A percentile compares a stretch with the other conserved stretches of the same genome.
Evolutionary conservation across 2,329 filamentous ascomycete genomes (phyloP).

Genomic region (Piedraia hortae): DNA sequence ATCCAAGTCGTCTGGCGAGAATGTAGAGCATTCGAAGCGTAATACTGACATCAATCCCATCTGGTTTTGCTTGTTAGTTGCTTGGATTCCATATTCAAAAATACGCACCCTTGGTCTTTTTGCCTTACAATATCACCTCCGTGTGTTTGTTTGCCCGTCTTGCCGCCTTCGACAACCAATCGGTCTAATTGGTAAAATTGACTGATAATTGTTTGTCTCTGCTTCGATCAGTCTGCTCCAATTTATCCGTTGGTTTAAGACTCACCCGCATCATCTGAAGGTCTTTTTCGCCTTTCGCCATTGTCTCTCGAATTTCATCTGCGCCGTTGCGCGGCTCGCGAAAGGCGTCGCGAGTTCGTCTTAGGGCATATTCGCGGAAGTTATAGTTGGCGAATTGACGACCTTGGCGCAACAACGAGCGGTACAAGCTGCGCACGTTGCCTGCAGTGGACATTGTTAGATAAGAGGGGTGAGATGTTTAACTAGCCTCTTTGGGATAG

Average conservation of each 20-base stretch:
- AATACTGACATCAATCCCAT: slow-evolving; percentile 1
- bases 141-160: slow-evolving; percentile 47
- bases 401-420: slow-evolving; percentile 65
- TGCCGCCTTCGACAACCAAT: slow-evolving; percentile 73
- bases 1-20: slow-evolving; percentile 9
- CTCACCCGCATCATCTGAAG: slow-evolving; percentile 73
- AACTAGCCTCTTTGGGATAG: no score
- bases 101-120: slow-evolving; percentile 42
- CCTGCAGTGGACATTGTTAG: no score
- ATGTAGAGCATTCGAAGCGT: slow-evolving; percentile 1
- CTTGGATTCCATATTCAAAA: background rate
- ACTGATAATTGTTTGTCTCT: slow-evolving; percentile 88
- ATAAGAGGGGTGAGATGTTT: no score
- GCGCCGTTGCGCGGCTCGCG: slow-evolving; percentile 46
- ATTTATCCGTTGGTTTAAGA: slow-evolving; percentile 5
- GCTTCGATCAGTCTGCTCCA: slow-evolving; percentile 5
- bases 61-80: background rate
- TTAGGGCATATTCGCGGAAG: slow-evolving; percentile 86
- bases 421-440: slow-evolving; percentile 28
- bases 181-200: slow-evolving; percentile 83
- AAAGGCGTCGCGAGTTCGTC: slow-evolving; percentile 76
- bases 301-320: slow-evolving; percentile 63
- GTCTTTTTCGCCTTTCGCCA: slow-evolving; percentile 69
- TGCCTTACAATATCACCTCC: slow-evolving; percentile 42
- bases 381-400: slow-evolving; percentile 83